phyloP scores from a whole-genome alignment of 371 early-diverging fungal genomes.

The Mycotypha africana region DNA sequence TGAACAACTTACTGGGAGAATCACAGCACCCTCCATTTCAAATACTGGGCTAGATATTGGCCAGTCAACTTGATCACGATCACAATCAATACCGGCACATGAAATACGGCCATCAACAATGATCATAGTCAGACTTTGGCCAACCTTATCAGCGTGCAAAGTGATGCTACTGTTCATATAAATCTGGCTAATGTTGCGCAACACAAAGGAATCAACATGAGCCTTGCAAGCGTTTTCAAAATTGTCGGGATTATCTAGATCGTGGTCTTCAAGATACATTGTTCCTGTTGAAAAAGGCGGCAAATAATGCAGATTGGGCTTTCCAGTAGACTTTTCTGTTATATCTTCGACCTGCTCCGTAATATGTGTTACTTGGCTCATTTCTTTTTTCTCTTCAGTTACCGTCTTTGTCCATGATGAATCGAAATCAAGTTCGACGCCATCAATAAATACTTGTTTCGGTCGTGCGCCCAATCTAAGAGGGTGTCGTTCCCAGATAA shows the following conservation, averaged over 20 bases:
- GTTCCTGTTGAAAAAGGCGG: constrained; percentile 21
- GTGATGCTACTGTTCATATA: constrained; percentile 23
- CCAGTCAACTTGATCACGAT: constrained; percentile 33
- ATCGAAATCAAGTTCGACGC: constrained; percentile 48
- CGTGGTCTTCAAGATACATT: constrained; percentile 40
- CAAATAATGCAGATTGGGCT: constrained; percentile 6
- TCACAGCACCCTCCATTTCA: constrained; percentile 39
- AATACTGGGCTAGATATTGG: constrained; percentile 33
- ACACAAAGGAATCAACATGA: constrained; percentile 29
- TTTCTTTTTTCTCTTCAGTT: constrained; percentile 12
- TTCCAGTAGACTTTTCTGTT: neutral
- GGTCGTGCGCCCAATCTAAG: constrained; percentile 75
- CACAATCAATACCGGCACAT: constrained; percentile 51
- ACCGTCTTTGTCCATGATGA: constrained; percentile 27
- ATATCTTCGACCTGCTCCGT: too few relatives aligned
- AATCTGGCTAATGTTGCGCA: constrained; percentile 46
- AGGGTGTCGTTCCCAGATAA: constrained; percentile 70
- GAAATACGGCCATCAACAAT: constrained; percentile 44
- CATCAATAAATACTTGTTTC: constrained; percentile 72
- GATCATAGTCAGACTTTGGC: constrained; percentile 30
- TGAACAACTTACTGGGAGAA: constrained; percentile 28
- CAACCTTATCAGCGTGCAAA: constrained; percentile 1
- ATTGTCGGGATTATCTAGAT: constrained; percentile 21
- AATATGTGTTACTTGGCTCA: neutral
- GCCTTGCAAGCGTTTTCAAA: constrained; percentile 23